These are phyloP conservation scores for Daphne laureola DNA, from an alignment of 441 rosid species.

Conservation along the genomic window DNA sequence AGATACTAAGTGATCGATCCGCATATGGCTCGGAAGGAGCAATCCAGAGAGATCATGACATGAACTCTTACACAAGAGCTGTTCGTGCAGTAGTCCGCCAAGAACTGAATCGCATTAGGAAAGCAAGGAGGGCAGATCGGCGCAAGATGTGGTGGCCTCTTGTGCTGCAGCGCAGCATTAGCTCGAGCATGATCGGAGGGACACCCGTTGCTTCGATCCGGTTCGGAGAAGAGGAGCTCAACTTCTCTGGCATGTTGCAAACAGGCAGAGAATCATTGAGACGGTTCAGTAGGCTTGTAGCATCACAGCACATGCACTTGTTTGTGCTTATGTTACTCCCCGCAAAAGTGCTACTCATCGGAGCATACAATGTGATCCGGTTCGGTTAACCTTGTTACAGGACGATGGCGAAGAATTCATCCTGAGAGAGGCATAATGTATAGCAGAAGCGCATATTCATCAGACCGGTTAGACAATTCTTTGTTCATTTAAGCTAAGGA, in stretches of 20 bases:
- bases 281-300: conserved; percentile 57
- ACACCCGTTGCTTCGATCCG: conserved; percentile 20
- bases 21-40: conserved; percentile 86
- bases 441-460: conserved; percentile 20
- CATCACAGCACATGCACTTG: conserved; percentile 83
- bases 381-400: conserved; percentile 20
- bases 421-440: conserved; percentile 11
- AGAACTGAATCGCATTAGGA: conserved; percentile 63
- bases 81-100: conserved; percentile 59
- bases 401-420: neutral
- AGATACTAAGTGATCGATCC: conserved; percentile 71
- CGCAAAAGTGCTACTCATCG: conserved; percentile 48
- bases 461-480: conserved; percentile 43
- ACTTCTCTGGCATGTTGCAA: conserved; percentile 52
- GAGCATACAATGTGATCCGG: conserved; percentile 39
- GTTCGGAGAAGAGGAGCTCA: conserved; percentile 29
- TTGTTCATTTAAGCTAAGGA: conserved; percentile 35
- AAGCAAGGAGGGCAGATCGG: conserved; percentile 44
- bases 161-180: conserved; percentile 21
- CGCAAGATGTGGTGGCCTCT: conserved; percentile 75
- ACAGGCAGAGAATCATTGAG: conserved; percentile 60
- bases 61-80: conserved; percentile 65
- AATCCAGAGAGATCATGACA: conserved; percentile 82
- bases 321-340: conserved; percentile 66
- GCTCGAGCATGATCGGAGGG: conserved; percentile 21